Percentiles rank a stretch among this genome's conserved stretches.
Evolutionary conservation across 2,329 filamentous ascomycete species (phyloP).

Genomic region (Diplodia intermedia): DNA sequence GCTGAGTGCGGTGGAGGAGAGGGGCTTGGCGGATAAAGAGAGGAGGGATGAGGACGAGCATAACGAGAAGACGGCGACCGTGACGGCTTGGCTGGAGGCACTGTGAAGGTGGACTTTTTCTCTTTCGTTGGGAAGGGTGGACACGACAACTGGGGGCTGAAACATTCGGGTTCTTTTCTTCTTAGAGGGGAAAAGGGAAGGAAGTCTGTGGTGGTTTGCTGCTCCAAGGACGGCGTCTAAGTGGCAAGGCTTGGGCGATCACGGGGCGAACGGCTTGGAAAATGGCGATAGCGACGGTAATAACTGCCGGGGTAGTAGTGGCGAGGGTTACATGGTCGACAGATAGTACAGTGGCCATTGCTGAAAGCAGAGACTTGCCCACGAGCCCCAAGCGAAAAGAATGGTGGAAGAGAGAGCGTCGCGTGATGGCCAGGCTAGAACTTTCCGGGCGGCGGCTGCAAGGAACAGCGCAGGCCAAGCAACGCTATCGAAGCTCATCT

Average conservation of each 20-base stretch:
- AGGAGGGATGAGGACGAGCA: neutral
- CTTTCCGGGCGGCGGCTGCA: constrained; percentile 9
- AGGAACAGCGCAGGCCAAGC: constrained; percentile 26
- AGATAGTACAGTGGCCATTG: neutral
- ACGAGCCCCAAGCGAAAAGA: neutral
- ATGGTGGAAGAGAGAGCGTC: neutral
- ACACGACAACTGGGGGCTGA: neutral
- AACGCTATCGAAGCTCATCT: constrained; percentile 25
- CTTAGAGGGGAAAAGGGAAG: neutral
- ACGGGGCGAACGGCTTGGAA: neutral
- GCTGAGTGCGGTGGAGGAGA: neutral
- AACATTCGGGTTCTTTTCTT: neutral
- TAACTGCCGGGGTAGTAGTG: neutral
- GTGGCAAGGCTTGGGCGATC: neutral
- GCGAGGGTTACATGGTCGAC: neutral
- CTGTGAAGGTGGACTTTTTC: neutral
- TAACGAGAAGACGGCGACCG: neutral
- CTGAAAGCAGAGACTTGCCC: neutral
- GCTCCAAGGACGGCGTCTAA: neutral
- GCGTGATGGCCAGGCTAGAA: neutral
- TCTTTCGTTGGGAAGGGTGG: neutral
- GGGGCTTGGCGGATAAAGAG: neutral
- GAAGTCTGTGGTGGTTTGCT: neutral
- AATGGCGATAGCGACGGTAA: neutral
- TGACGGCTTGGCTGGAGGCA: constrained; percentile 1